These are phyloP conservation scores for Leccinum broughii DNA, from an alignment of 768 basidiomycete genomes.

Conservation along the genomic window DNA sequence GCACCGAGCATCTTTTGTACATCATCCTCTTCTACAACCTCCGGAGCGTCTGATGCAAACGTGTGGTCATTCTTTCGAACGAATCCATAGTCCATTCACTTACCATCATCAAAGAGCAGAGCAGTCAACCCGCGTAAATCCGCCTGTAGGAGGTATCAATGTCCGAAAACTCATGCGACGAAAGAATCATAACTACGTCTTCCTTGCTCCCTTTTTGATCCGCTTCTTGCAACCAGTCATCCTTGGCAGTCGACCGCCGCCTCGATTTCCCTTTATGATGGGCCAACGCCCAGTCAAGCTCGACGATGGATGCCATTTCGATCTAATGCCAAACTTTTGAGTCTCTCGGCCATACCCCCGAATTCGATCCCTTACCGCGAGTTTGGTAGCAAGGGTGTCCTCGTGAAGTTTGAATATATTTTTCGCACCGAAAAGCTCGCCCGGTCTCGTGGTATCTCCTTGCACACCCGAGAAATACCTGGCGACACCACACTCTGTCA, in stretches of 20 bases:
- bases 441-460: conserved; percentile 69
- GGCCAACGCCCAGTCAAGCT: conserved; percentile 80
- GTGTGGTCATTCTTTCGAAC: background rate
- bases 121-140: conserved; percentile 61
- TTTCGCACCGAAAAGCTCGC: conserved; percentile 82
- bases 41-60: conserved; percentile 37
- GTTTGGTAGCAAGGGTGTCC: conserved; percentile 67
- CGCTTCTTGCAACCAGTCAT: conserved; percentile 47
- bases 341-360: background rate
- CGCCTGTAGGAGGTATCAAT: conserved; percentile 35
- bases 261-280: conserved; percentile 53
- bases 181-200: conserved; percentile 15
- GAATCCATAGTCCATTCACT: conserved; percentile 11
- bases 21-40: conserved; percentile 43
- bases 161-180: background rate
- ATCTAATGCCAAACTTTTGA: conserved; percentile 50
- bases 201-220: conserved; percentile 46
- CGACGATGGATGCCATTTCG: conserved; percentile 68
- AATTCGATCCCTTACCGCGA: conserved; percentile 48
- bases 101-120: conserved; percentile 72
- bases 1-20: conserved; percentile 58
- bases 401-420: conserved; percentile 86
- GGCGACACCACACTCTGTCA: no score
- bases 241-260: conserved; percentile 32
- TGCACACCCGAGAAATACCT: conserved; percentile 83